Evolutionary conservation across 257 asterid genomes (phyloP), one percentile per base, ranked within the genome.

Genomic region (Capsicum baccatum): DNA sequence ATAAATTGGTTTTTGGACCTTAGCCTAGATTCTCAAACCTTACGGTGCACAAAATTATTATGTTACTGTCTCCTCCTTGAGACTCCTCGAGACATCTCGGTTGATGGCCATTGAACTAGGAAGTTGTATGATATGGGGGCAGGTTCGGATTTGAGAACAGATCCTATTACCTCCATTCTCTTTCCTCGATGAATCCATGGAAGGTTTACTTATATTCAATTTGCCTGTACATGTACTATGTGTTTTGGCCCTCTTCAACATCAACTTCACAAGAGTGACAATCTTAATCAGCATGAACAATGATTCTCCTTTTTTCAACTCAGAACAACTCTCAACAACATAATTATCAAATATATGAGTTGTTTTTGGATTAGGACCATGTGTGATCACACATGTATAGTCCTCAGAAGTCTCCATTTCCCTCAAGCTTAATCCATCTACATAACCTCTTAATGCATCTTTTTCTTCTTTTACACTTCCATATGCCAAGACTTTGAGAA

Each of bases 371-470:
- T 94, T 97, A 52, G 98, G 98, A 0, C 99, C 98, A 67, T 91
- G 98, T 57, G 91, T 88, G 87, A 97, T 94, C 85, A 97, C 99
- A 59, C 99, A 89, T 17, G 99, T 95, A 60, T 97, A 97, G 15
- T 97, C 98, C 88, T 96, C 99, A 9, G 96, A 95, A n/a, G 88
- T 91, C 92, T 97, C 98, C 97, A 97, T 95, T 84, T 97, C 99
- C 63, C 88, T 88, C 89, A 95, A 83, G 50, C 98, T 92, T 1
- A 96, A 89, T 84, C 91, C 93, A 62, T 93, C 86, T 10, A 66
- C 44, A 5, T 87, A 70, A 14, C 42, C 71, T 21, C 26, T 83
- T 1, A 79, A 70, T 54, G 85, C 68, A 44, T 85, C 90, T 87
- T 86, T 92, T 39, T 83, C 85, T 21, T 89, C 89, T 47, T 58